Evolutionary conservation across 2,329 filamentous ascomycete genomes (phyloP), one percentile per base, ranked within the genome.

Genomic region (Aspergillus quadricinctus): DNA sequence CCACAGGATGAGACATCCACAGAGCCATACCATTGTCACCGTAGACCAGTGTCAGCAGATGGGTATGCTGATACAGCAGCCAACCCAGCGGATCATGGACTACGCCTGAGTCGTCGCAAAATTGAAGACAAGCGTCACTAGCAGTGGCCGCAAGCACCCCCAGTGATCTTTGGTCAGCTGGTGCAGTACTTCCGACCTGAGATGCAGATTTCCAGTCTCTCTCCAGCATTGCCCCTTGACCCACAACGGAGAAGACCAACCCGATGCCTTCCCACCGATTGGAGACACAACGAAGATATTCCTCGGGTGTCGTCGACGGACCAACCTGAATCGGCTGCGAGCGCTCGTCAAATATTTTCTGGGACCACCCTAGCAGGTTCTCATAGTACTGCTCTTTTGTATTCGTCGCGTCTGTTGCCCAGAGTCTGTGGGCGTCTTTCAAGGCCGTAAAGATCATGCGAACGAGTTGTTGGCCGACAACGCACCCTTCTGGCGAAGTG

Each of bases 91-190:
- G 54, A 41, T 68, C 65, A 19, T 67, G 61, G 8, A 65, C 55
- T 9, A 65, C 56, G 1, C 64, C 64, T 8, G 57, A 57, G 31
- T 55, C 63, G 11, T 68, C 63, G 37, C 66, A 68, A 27, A 68
- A 67, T 17, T 62, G 61, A 7, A 68, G 54, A 53, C 66, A 68
- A 14, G 63, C 53, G 28, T 77, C 72, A 4, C 68, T 66, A 5
- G 69, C 64, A 45, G 57, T 59, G 5, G 61, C 56, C 1, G 60
- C 48, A n/a, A 57, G 50, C 8, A 54, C 40, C 3, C 52, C 50
- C 1, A 62, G 41, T 5, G 54, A 50, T 43, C 54, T 59, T 17
- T 63, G 52, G 48, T 60, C 52, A 45, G 58, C 8, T 54, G 43
- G 28, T 45, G 57, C 9, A 55, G 55, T 49, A 19, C 23, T 48